Evolutionary conservation across 2,329 filamentous ascomycete genomes (phyloP), one percentile per base, ranked within the genome.

Genomic region (Aspergillus neoniger): DNA sequence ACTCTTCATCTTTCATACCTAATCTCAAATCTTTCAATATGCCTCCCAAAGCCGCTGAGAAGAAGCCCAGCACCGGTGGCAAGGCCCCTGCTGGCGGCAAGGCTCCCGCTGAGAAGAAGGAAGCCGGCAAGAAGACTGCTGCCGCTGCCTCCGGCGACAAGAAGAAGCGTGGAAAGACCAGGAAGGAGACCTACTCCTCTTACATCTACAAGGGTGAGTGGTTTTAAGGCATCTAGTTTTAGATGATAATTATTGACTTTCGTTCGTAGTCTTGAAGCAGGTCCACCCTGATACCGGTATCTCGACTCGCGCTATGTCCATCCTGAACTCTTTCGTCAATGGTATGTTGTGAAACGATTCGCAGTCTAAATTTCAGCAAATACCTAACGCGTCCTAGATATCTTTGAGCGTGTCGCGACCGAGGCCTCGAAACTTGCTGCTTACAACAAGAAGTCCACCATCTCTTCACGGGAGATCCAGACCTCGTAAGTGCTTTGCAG

Each of bases 381-480:
- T 44, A 41, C 57, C 10, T 53, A 47, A 43, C 59, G 9, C 23
- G 4, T 58, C 41, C n/a, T 64, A 95, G 92, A 99, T 76, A 99
- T 99, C 80, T 99, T 99, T 80, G 95, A 99, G 89, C 93, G 95
- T 73, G 94, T 99, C 72, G 95, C 95, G 68, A 97, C 95, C 62
- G 95, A 99, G 83, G 95, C 95, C 55, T 96, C 92, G 79, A 99
- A 99, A 90, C 90, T 99, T 64, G 95, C 95, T 72, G 95, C 95
- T 67, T 99, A 99, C 87, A 99, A 99, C 90, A 99, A 98, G 91
- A 99, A 99, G 88, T 98, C 94, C 55, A 99, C 95, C 79, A 99
- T 99, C 83, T 98, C 94, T 57, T 98, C 95, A 70, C 91, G 95
- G 77, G 95, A 99, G 85, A 99, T 99, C 78, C 95, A 99, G 87